Evolutionary conservation across 441 rosid genomes (phyloP).

Genomic region (Iberis amara): DNA sequence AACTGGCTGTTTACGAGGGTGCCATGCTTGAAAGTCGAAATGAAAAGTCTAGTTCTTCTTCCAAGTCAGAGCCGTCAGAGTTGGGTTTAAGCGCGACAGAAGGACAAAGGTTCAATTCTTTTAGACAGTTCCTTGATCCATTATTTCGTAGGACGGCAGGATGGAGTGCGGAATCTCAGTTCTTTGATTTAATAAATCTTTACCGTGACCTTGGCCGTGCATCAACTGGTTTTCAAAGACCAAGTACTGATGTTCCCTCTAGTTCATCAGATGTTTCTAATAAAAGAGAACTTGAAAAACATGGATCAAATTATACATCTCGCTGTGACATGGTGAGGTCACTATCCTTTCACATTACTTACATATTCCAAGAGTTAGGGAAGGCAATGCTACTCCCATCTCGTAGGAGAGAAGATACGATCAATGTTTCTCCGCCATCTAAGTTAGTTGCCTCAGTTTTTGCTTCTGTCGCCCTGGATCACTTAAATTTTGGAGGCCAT

Average conservation of each 20-base stretch:
- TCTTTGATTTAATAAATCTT: slow-evolving; percentile 87
- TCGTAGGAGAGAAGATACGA: slow-evolving; percentile 88
- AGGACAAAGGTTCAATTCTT: slow-evolving; percentile 82
- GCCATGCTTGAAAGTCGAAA: slow-evolving; percentile 60
- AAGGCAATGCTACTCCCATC: slow-evolving; percentile 93
- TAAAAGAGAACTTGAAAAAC: slow-evolving; percentile 52
- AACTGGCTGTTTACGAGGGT: slow-evolving; percentile 84
- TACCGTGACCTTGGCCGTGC: slow-evolving; percentile 92
- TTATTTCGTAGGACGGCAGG: slow-evolving; percentile 82
- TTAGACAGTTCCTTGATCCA: slow-evolving; percentile 96
- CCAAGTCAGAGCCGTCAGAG: slow-evolving; percentile 56
- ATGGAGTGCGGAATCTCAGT: slow-evolving; percentile 85
- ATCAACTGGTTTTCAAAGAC: slow-evolving; percentile 68
- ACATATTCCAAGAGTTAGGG: slow-evolving; percentile 95
- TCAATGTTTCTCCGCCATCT: slow-evolving; percentile 82
- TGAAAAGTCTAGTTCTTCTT: slow-evolving; percentile 39
- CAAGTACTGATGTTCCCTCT: slow-evolving; percentile 50
- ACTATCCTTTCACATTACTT: slow-evolving; percentile 80
- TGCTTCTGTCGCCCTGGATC: slow-evolving; percentile 74
- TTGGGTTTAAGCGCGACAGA: slow-evolving; percentile 44
- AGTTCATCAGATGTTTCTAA: slow-evolving; percentile 50
- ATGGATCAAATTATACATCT: slow-evolving; percentile 70
- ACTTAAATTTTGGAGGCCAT: slow-evolving; percentile 79
- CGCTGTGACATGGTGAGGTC: slow-evolving; percentile 95
- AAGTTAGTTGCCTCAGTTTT: slow-evolving; percentile 75